A percentile compares a stretch with the other conserved stretches of the same genome.
These are phyloP conservation scores for Botryotinia convoluta DNA, from an alignment of 2,329 filamentous ascomycete genomes.

Conservation along the genomic window DNA sequence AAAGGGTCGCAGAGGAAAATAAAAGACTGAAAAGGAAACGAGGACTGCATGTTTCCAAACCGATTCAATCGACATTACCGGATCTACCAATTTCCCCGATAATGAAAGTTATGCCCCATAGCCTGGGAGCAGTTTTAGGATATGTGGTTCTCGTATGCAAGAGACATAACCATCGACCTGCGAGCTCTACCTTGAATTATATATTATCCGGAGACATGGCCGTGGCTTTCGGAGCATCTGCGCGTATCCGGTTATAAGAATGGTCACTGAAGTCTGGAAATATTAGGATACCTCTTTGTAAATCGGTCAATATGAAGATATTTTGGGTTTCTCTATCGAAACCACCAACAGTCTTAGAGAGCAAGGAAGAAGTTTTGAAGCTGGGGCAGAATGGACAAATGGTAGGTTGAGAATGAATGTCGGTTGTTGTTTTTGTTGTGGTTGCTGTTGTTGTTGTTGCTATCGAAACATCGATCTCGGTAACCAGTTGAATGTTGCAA, in stretches of 20 bases:
- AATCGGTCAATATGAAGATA: background rate
- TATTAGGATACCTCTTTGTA: background rate
- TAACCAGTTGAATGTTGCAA: background rate
- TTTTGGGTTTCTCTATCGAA: background rate
- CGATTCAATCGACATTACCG: background rate
- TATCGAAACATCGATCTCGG: background rate
- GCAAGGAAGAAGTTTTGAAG: background rate
- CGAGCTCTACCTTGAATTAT: background rate
- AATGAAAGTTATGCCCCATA: background rate
- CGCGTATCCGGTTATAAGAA: background rate
- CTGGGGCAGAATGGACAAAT: background rate
- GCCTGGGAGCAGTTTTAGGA: background rate
- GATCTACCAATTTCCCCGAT: background rate
- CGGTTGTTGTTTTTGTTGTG: background rate
- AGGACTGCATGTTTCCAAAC: background rate
- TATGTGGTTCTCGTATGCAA: constrained; percentile 13
- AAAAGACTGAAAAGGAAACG: background rate
- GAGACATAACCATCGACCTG: background rate
- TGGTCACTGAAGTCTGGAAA: background rate
- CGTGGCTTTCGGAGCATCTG: background rate
- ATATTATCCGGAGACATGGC: background rate
- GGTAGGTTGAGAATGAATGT: background rate
- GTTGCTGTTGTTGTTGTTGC: background rate
- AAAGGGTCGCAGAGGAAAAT: background rate
- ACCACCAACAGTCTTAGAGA: background rate